Evolutionary conservation across 495 filamentous ascomycete species (phyloP).

Genomic region (Penicillium arizonense): DNA sequence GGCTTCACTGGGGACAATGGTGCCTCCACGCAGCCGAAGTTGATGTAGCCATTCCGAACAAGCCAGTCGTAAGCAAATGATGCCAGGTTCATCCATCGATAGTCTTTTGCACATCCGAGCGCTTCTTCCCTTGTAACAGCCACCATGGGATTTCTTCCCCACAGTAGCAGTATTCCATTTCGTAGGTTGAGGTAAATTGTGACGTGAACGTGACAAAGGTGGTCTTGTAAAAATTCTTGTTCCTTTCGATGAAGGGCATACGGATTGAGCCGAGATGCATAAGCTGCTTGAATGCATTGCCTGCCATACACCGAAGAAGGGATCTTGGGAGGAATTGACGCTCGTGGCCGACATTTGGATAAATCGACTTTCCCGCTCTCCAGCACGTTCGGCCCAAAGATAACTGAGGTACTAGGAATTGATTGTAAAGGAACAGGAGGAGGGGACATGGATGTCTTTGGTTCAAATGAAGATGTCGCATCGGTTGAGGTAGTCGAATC

Average conservation of each 20-base stretch:
- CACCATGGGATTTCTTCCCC: conserved; percentile 86
- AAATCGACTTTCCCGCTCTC: conserved; percentile 23
- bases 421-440: conserved; percentile 16
- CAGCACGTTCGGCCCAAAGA: conserved; percentile 9
- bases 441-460: conserved; percentile 33
- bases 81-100: conserved; percentile 87
- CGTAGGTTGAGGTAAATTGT: conserved; percentile 96
- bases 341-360: conserved; percentile 56
- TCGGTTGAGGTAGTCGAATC: conserved; percentile 30
- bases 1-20: conserved; percentile 38
- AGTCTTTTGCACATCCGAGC: conserved; percentile 85
- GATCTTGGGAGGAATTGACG: conserved; percentile 77
- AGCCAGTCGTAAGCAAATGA: conserved; percentile 92
- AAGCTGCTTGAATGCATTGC: conserved; percentile 84
- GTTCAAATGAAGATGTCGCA: conserved; percentile 20
- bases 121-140: conserved; percentile 86
- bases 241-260: conserved; percentile 86
- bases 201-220: conserved; percentile 85
- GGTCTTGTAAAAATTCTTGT: conserved; percentile 71
- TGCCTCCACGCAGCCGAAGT: conserved; percentile 86
- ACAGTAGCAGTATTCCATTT: conserved; percentile 90
- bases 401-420: conserved; percentile 14
- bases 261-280: conserved; percentile 85
- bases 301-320: conserved; percentile 73
- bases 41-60: conserved; percentile 88